Evolutionary conservation across 805 yeast species (phyloP).

Genomic region (Starmerella bombicola): DNA sequence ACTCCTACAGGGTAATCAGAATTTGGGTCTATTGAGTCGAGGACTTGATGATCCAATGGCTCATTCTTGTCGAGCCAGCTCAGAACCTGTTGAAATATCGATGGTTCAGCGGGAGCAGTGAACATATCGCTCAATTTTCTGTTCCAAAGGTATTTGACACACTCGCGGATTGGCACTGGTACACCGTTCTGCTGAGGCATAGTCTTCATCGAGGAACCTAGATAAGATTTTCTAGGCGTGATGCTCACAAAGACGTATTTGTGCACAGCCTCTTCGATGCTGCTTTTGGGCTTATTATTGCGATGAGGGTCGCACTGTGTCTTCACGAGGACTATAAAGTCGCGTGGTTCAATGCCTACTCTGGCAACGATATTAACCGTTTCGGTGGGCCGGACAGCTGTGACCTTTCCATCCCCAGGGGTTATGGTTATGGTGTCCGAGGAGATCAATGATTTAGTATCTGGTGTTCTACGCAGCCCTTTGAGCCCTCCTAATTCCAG

Average conservation of each 20-base stretch:
- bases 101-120: conserved; percentile 19
- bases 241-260: conserved; percentile 21
- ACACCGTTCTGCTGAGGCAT: conserved; percentile 18
- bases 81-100: conserved; percentile 23
- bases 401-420: conserved; percentile 11
- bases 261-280: conserved; percentile 9
- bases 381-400: conserved; percentile 7
- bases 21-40: conserved; percentile 24
- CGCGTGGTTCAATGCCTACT: conserved; percentile 13
- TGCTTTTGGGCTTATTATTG: not conserved
- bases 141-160: conserved; percentile 29
- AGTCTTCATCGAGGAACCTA: conserved; percentile 26
- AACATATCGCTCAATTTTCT: conserved; percentile 22
- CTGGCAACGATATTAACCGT: conserved; percentile 2
- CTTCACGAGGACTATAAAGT: conserved; percentile 12
- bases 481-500: too few species aligned
- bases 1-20: conserved; percentile 30
- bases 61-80: conserved; percentile 29
- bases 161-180: conserved; percentile 29
- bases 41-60: conserved; percentile 25
- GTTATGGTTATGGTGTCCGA: conserved; percentile 3
- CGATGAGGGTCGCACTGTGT: not conserved
- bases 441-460: not conserved
- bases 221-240: conserved; percentile 25
- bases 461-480: not conserved